Base-by-base conservation (phyloP, 2,329 filamentous ascomycete species). In the Alternaria gaisen region DNA sequence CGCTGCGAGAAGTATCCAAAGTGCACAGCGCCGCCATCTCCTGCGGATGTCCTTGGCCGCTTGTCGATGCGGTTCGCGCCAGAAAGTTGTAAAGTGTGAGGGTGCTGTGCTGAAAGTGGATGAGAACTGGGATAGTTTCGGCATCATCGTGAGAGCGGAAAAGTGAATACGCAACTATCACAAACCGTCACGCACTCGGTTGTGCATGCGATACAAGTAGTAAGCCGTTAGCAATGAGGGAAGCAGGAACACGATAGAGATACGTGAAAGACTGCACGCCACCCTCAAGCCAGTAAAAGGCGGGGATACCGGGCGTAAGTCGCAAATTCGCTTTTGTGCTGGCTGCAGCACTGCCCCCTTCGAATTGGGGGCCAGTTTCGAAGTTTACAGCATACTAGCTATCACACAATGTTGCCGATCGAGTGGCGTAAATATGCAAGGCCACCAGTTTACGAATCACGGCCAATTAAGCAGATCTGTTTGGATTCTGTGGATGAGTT, bases 1-100 rank as follows among this genome's bases (percentile, higher is more conserved):
- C 1, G 22, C 6, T 22, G 20, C 4, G 44, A 42, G 5, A 5
- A 63, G 43, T 3, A 55, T 22, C 53, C 57, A 63, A 3, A 52
- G 6, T 12, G 18, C 41, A 18, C 44, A 30, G 10, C 26, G 10
- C 3, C 48, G 48, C 58, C 61, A 64, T 48, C 36, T 26, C 12
- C 12, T 26, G 2, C 55, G 53, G 2, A 61, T 38, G 42, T 64
- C 61, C 6, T 51, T 40, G 16, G 40, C 40, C n/a, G 56, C 46
- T 20, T 64, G 58, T n/a, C 1, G 46, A 26, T 56, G 50, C 11
- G 48, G 32, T 46, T 57, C 22, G 2, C 12, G 16, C 14, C 20
- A 52, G 34, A 46, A 12, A 1, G 6, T 18, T 11, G 7, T 24
- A 41, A 52, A 34, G 28, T 16, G 40, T 16, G 57, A 51, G 10